Conservation (phyloP, 108 stramenopile species). For the Nitzschia sp. region DNA sequence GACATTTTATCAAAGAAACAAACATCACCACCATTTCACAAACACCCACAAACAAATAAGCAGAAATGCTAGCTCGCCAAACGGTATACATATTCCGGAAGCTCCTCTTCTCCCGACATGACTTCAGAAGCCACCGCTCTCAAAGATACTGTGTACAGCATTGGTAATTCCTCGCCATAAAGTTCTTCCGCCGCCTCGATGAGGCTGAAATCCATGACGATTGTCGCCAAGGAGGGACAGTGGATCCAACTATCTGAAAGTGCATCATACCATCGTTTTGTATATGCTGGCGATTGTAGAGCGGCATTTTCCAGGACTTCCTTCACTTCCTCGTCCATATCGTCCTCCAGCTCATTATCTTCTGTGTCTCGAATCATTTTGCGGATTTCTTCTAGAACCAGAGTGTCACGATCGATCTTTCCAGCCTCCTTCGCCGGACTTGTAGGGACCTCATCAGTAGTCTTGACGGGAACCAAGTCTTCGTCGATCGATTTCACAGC, state of each 20-base stretch:
- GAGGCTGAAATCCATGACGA: conserved; percentile 19
- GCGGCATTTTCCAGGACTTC: conserved; percentile 12
- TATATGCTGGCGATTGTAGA: conserved; percentile 15
- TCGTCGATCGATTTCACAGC: too few relatives aligned
- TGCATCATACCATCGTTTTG: conserved; percentile 28
- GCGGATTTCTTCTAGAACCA: conserved; percentile 16
- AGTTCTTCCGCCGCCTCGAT: conserved; percentile 22
- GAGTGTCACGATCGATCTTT: conserved; percentile 13
- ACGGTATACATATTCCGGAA: conserved; percentile 22
- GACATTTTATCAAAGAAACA: too few relatives aligned
- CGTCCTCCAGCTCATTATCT: conserved; percentile 21
- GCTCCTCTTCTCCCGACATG: not conserved
- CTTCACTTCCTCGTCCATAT: conserved; percentile 21
- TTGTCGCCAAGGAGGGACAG: conserved; percentile 23
- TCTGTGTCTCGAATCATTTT: conserved; percentile 22
- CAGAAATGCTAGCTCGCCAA: conserved; percentile 10
- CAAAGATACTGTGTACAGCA: conserved; percentile 29
- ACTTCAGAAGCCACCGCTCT: conserved; percentile 9
- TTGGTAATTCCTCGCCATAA: conserved; percentile 24
- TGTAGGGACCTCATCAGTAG: not conserved
- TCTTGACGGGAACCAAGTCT: too few relatives aligned
- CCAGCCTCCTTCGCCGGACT: not conserved
- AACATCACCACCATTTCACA: too few relatives aligned
- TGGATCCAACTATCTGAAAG: conserved; percentile 19
- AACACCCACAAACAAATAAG: too few relatives aligned